These are phyloP conservation scores for Cavenderia fasciculata DNA, from an alignment of 78 protist species.

Conservation along the genomic window DNA sequence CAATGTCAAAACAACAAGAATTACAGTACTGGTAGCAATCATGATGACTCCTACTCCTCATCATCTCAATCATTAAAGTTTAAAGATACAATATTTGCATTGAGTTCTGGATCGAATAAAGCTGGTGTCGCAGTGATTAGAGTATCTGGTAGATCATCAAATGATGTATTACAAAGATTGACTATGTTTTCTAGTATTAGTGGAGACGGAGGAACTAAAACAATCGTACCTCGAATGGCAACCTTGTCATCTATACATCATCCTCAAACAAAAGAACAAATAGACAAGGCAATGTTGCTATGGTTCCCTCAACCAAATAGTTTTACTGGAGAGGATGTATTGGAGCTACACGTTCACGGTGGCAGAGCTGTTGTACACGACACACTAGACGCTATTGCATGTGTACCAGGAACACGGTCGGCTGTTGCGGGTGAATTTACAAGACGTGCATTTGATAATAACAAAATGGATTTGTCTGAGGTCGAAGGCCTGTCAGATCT, in stretches of 20 bases:
- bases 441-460: slow-evolving; percentile 89
- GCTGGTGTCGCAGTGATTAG: slow-evolving; percentile 72
- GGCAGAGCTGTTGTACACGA: slow-evolving; percentile 88
- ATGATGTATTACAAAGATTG: neutral
- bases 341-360: slow-evolving; percentile 95
- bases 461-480: slow-evolving; percentile 89
- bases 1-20: too few relatives aligned
- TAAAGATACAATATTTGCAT: slow-evolving; percentile 57
- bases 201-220: neutral
- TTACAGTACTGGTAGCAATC: too few relatives aligned
- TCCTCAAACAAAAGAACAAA: slow-evolving; percentile 34
- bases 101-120: slow-evolving; percentile 37
- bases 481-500: slow-evolving; percentile 93
- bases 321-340: slow-evolving; percentile 96
- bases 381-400: slow-evolving; percentile 70
- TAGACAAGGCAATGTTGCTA: slow-evolving; percentile 48
- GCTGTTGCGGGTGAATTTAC: slow-evolving; percentile 95
- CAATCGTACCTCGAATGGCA: neutral
- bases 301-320: slow-evolving; percentile 82
- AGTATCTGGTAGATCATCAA: slow-evolving; percentile 46
- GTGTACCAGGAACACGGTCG: slow-evolving; percentile 21
- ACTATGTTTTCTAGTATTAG: too few relatives aligned
- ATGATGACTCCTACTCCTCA: too few relatives aligned
- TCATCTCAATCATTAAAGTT: too few relatives aligned
- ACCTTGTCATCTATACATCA: slow-evolving; percentile 20